phyloP scores from a whole-genome alignment of 75 land plant species.

The Pseudotsuga menziesii region DNA sequence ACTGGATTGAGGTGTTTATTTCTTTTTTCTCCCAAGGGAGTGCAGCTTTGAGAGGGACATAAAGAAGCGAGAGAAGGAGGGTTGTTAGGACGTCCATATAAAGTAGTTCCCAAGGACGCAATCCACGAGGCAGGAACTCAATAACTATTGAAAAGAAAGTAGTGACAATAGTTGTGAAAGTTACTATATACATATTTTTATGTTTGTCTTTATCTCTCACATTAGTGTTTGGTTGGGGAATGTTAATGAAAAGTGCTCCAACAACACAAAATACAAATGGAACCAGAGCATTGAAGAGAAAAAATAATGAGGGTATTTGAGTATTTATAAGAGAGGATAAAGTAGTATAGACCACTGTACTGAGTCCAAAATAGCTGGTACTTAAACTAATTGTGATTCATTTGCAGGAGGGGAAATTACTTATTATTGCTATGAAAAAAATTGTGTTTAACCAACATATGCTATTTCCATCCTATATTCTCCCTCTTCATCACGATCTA shows the following conservation, averaged over 20 bases:
- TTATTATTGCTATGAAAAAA: conserved; percentile 44
- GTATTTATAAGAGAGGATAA: conserved; percentile 23
- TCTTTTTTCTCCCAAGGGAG: background rate
- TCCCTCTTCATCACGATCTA: no score
- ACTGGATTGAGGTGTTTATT: background rate
- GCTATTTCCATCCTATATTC: conserved; percentile 65
- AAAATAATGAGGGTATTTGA: conserved; percentile 15
- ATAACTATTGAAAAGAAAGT: background rate
- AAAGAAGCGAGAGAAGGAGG: background rate
- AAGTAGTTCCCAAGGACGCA: conserved; percentile 9
- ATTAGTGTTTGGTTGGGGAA: background rate
- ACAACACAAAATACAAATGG: conserved; percentile 39
- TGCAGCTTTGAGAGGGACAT: background rate
- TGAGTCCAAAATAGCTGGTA: conserved; percentile 53
- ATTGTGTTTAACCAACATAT: conserved; percentile 71
- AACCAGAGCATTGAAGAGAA: conserved; percentile 47
- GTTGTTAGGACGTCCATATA: conserved; percentile 15
- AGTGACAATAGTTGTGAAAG: conserved; percentile 8
- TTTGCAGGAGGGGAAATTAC: conserved; percentile 40
- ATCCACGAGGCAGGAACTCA: background rate
- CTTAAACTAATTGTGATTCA: conserved; percentile 42
- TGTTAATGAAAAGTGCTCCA: conserved; percentile 24
- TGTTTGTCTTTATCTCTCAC: background rate
- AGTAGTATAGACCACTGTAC: conserved; percentile 46
- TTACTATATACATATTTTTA: background rate